phyloP scores from a whole-genome alignment of 306 rosid genomes.

The Acacia acuminata region DNA sequence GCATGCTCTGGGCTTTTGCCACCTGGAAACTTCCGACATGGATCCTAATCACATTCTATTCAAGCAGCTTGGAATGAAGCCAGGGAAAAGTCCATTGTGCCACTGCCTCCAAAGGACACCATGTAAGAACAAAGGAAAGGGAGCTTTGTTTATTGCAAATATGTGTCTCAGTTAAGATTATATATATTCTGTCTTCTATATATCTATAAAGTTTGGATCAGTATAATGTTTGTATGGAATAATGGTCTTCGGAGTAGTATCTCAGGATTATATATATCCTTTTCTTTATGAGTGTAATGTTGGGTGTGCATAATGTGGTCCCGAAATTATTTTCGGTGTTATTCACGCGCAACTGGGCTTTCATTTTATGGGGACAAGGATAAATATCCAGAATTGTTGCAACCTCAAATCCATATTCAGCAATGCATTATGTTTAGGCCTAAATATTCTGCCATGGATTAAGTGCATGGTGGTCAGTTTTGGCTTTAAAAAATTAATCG shows the following conservation, averaged over 20 bases:
- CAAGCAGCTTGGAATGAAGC: slow-evolving; percentile 31
- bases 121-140: not conserved
- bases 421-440: no score
- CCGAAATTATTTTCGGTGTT: not conserved
- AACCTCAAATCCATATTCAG: no score
- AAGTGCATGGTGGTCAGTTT: no score
- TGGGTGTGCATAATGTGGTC: not conserved
- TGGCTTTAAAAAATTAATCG: no score
- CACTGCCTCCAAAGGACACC: slow-evolving; percentile 30
- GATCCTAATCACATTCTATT: slow-evolving; percentile 13
- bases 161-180: not conserved
- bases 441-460: no score
- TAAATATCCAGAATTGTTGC: no score
- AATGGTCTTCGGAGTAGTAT: not conserved
- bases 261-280: no score
- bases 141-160: not conserved
- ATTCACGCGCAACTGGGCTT: not conserved
- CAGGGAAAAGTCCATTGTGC: slow-evolving; percentile 36
- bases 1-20: no score
- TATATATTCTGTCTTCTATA: not conserved
- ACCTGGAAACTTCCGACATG: no score
- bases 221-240: not conserved
- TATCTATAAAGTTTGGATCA: not conserved
- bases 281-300: not conserved
- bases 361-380: no score